Evolutionary conservation across 2,329 filamentous ascomycete genomes (phyloP), one percentile per base, ranked within the genome.

Genomic region (Nannizzia gypsea): DNA sequence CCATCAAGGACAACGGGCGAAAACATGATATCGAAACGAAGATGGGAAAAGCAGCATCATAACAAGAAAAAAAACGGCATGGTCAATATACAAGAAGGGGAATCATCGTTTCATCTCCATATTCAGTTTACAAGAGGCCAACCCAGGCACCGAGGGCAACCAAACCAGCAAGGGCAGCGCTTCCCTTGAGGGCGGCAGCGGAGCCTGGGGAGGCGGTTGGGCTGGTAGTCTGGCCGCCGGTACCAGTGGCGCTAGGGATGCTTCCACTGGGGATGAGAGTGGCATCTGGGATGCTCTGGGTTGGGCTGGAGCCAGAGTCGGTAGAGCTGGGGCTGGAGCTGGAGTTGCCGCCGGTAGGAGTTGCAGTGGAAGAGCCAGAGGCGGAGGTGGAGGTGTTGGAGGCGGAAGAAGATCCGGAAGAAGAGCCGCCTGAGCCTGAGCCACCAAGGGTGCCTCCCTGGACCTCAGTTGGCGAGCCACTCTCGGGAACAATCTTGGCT

Each of bases 361-460:
- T 26, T 31, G 28, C 26, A 22, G 13, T 15, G n/a, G 50, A 20
- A 22, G 44, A 22, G 44, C 22, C 44, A 22, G 44, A 50, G 22
- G n/a, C 6, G 13, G 44, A 44, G 40, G 17, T 44, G 40, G 17
- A 8, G 44, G 24, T 48, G 4, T 40, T 22, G 2, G 20, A n/a
- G 13, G 50, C 26, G 13, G 50, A 54, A 9, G 50, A 54, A n/a
- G 48, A 54, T 8, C 28, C 28, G 9, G 46, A 28, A 15, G 48
- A 52, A n/a, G 50, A 54, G 50, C 55, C 58, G 17, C 57, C 24
- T 36, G 24, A 42, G 50, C 50, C 59, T 8, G 34, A 42, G 22
- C 60, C 42, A n/a, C 31, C 60, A 2, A 63, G 38, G 3, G 50
- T 40, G 8, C 61, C 61, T 20, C 61, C 61, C n/a, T 57, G 36